A percentile compares a stretch with the other conserved stretches of the same genome.
Evolutionary conservation across 2,329 filamentous ascomycete species (phyloP).

Genomic region (Penicillium sp.): DNA sequence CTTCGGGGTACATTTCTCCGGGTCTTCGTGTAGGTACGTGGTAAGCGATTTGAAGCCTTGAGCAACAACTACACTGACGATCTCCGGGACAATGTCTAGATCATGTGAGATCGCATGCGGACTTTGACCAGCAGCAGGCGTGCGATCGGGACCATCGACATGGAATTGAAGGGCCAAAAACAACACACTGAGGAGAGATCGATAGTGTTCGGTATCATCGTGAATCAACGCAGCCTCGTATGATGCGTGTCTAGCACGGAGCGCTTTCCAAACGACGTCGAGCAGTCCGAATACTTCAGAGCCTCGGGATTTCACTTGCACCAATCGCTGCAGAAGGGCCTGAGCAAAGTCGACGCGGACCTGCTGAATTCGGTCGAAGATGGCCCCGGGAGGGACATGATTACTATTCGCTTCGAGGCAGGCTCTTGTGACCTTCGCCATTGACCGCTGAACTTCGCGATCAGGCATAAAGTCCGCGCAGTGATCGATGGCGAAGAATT

Average conservation of each 20-base stretch:
- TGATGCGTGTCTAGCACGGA: slow-evolving; percentile 49
- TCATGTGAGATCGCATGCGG: slow-evolving; percentile 38
- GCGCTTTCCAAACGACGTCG: slow-evolving; percentile 55
- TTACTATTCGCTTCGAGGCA: slow-evolving; percentile 74
- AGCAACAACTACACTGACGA: slow-evolving; percentile 71
- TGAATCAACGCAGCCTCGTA: slow-evolving; percentile 56
- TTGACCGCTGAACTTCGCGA: slow-evolving; percentile 57
- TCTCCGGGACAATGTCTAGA: slow-evolving; percentile 63
- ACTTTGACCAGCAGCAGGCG: slow-evolving; percentile 31
- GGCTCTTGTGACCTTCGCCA: slow-evolving; percentile 68
- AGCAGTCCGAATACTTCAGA: slow-evolving; percentile 52
- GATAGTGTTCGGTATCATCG: slow-evolving; percentile 65
- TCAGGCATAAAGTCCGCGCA: slow-evolving; percentile 56
- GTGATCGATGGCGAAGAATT: slow-evolving; percentile 77
- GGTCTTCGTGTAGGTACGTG: slow-evolving; percentile 71
- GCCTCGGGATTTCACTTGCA: slow-evolving; percentile 50
- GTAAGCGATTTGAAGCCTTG: slow-evolving; percentile 77
- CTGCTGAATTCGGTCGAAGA: slow-evolving; percentile 74
- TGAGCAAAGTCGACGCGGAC: slow-evolving; percentile 74
- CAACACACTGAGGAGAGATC: slow-evolving; percentile 74
- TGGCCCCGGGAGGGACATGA: slow-evolving; percentile 64
- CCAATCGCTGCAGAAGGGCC: slow-evolving; percentile 72
- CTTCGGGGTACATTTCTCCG: slow-evolving; percentile 59
- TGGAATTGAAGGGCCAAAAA: slow-evolving; percentile 68
- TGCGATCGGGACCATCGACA: slow-evolving; percentile 30